Conservation (phyloP, 208 protist species). For the Leptomonas pyrrhocoris region DNA sequence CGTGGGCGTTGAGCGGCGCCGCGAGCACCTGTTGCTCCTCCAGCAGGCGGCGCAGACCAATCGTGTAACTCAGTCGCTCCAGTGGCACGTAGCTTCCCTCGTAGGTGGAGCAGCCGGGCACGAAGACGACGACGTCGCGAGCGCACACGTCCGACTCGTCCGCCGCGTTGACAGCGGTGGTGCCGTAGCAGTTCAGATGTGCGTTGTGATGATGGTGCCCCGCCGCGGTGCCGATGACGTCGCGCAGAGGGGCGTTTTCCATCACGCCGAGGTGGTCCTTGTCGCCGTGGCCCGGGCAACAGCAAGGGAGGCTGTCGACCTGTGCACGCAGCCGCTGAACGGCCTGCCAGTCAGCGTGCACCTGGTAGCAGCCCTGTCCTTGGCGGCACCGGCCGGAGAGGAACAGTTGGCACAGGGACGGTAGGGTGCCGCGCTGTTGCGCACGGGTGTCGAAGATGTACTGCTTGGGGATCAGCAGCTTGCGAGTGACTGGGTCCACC, state of each 20-base stretch:
- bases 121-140: conserved; percentile 38
- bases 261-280: conserved; percentile 44
- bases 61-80: conserved; percentile 63
- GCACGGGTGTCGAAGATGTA: conserved; percentile 70
- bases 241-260: conserved; percentile 27
- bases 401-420: conserved; percentile 84
- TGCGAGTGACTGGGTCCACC: conserved; percentile 77
- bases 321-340: conserved; percentile 59
- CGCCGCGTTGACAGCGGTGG: background rate
- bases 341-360: conserved; percentile 68
- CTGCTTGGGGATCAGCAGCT: conserved; percentile 65
- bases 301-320: conserved; percentile 68
- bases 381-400: conserved; percentile 68
- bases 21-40: conserved; percentile 30
- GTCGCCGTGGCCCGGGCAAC: conserved; percentile 78
- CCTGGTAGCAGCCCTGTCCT: conserved; percentile 74
- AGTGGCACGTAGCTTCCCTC: conserved; percentile 50
- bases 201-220: conserved; percentile 1
- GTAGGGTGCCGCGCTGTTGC: conserved; percentile 48
- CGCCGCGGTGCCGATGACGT: background rate
- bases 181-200: background rate
- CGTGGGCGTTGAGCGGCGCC: background rate
- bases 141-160: conserved; percentile 7
- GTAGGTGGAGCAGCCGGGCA: conserved; percentile 37
- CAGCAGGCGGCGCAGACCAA: conserved; percentile 59